Percentiles rank a stretch among this genome's conserved stretches.
These are phyloP conservation scores for Suillus hirtellus DNA, from an alignment of 768 basidiomycete species.

Conservation along the genomic window DNA sequence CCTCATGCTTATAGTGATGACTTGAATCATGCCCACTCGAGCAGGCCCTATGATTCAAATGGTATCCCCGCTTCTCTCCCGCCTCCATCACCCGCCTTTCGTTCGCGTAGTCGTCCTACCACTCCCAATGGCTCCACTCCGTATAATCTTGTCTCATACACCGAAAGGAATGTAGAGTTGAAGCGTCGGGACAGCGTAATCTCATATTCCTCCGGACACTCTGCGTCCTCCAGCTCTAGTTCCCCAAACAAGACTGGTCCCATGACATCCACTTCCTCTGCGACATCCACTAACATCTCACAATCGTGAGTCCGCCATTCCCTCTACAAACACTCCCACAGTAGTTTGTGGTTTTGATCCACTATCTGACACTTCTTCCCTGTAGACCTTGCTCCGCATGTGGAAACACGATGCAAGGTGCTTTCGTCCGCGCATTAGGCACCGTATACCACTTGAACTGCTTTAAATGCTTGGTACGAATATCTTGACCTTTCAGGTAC, in stretches of 20 bases:
- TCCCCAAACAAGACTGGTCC: conserved; percentile 43
- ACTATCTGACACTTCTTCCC: conserved; percentile 11
- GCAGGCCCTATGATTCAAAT: conserved; percentile 17
- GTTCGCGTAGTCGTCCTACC: conserved; percentile 57
- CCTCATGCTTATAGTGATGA: conserved; percentile 68
- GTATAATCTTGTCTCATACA: conserved; percentile 51
- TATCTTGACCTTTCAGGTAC: conserved; percentile 7
- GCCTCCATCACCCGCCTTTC: conserved; percentile 46
- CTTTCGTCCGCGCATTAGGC: conserved; percentile 93
- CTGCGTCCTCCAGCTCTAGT: conserved; percentile 50
- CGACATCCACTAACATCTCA: conserved; percentile 52
- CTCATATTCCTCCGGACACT: conserved; percentile 56
- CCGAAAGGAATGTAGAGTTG: conserved; percentile 52
- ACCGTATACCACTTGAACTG: conserved; percentile 96
- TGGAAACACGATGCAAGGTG: conserved; percentile 84
- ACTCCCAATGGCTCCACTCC: conserved; percentile 54
- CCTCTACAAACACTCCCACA: conserved; percentile 8
- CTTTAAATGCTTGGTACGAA: conserved; percentile 92
- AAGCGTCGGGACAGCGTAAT: conserved; percentile 45
- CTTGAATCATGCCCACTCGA: conserved; percentile 51
- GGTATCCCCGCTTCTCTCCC: conserved; percentile 34
- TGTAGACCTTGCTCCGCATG: conserved; percentile 73
- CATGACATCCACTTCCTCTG: conserved; percentile 53
- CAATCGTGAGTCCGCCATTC: conserved; percentile 52
- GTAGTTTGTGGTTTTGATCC: conserved; percentile 14